Evolutionary conservation across 2,329 filamentous ascomycete genomes (phyloP).

Genomic region (Paraphaeosphaeria minitans): DNA sequence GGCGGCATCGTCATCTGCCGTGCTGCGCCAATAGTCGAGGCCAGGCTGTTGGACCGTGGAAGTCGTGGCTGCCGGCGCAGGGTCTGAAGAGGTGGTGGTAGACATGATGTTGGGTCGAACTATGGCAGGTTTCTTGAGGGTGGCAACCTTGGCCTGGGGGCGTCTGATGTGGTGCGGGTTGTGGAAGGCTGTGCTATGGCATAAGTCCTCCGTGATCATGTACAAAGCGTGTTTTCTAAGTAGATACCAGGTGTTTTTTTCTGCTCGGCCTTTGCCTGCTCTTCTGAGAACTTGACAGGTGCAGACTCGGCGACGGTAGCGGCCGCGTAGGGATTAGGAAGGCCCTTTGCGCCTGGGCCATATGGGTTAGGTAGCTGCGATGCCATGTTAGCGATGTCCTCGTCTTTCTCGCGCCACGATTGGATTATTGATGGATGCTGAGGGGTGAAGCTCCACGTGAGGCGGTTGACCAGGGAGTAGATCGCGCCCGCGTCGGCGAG

Average conservation of each 20-base stretch:
- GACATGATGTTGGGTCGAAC: slow-evolving; percentile 17
- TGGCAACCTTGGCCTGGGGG: slow-evolving; percentile 34
- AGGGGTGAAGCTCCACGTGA: background rate
- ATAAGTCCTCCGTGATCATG: slow-evolving; percentile 34
- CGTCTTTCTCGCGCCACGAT: background rate
- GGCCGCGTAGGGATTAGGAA: slow-evolving; percentile 36
- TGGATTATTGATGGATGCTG: background rate
- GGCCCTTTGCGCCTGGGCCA: slow-evolving; percentile 23
- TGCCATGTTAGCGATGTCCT: slow-evolving; percentile 26
- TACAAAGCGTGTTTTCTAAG: slow-evolving; percentile 22
- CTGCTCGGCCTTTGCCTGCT: slow-evolving; percentile 39
- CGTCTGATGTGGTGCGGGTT: slow-evolving; percentile 43
- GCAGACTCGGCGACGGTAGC: slow-evolving; percentile 34
- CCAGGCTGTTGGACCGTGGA: slow-evolving; percentile 6
- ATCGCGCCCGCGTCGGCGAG: background rate
- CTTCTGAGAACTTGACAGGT: slow-evolving; percentile 35
- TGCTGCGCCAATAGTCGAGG: slow-evolving; percentile 66
- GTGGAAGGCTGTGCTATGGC: slow-evolving; percentile 35
- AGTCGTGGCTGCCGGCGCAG: slow-evolving; percentile 18
- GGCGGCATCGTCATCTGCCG: slow-evolving; percentile 78
- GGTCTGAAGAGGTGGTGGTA: slow-evolving; percentile 21
- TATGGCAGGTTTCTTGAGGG: slow-evolving; percentile 32
- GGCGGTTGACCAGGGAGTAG: background rate
- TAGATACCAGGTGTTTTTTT: slow-evolving; percentile 44
- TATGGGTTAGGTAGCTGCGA: slow-evolving; percentile 36